phyloP scores from a whole-genome alignment of 345 rosid genomes.

The Rhodamnia rubescens region DNA sequence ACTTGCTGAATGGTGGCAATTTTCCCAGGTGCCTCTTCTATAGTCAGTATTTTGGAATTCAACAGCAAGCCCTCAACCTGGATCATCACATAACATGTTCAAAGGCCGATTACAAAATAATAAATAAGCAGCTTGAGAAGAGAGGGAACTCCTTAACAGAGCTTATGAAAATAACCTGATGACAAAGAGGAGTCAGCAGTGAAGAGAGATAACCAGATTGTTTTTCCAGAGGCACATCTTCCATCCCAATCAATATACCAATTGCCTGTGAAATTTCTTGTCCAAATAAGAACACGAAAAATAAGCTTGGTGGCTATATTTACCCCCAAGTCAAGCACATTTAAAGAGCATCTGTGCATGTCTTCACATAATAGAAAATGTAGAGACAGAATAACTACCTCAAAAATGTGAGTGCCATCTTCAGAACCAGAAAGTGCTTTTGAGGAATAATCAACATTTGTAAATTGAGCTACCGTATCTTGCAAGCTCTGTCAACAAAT shows the following conservation, averaged over 20 bases:
- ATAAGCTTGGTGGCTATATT: neutral
- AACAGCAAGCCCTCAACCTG: constrained; percentile 61
- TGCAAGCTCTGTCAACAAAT: constrained; percentile 53
- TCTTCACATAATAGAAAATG: neutral
- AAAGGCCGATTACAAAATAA: constrained; percentile 2
- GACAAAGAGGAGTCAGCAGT: constrained; percentile 80
- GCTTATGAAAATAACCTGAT: constrained; percentile 41
- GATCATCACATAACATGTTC: constrained; percentile 9
- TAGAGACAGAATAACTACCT: constrained; percentile 28
- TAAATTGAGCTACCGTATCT: constrained; percentile 63
- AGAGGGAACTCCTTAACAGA: neutral
- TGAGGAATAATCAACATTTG: constrained; percentile 34
- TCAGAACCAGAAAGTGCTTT: constrained; percentile 55
- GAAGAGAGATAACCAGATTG: constrained; percentile 87
- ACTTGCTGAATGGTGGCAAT: constrained; percentile 56
- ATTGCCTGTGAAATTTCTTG: constrained; percentile 49
- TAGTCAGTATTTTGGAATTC: constrained; percentile 33
- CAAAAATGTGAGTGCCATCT: constrained; percentile 84
- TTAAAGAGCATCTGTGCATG: neutral
- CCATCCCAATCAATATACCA: constrained; percentile 84
- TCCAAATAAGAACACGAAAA: neutral
- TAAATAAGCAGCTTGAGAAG: neutral
- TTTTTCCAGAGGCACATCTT: constrained; percentile 72
- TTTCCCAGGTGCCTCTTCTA: constrained; percentile 46
- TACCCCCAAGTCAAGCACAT: neutral